These are phyloP conservation scores for Trematosphaeria pertusa DNA, from an alignment of 2,329 filamentous ascomycete genomes.

Conservation along the genomic window DNA sequence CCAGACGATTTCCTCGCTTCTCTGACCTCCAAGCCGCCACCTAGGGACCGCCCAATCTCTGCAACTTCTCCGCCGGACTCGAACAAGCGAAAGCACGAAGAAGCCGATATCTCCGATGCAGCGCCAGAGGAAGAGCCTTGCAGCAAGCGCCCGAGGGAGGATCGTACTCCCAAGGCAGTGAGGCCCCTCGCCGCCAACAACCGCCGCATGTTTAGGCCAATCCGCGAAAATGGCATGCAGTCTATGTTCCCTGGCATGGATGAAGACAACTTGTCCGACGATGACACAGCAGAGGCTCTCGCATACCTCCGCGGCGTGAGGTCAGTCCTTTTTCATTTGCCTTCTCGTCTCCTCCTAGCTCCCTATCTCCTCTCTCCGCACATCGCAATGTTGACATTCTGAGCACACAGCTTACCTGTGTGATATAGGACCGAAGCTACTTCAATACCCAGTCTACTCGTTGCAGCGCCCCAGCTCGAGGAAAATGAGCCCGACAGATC, in stretches of 20 bases:
- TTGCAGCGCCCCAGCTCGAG: conserved; percentile 51
- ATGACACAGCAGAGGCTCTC: conserved; percentile 37
- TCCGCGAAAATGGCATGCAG: conserved; percentile 34
- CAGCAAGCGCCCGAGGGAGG: conserved; percentile 25
- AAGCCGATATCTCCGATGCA: conserved; percentile 7
- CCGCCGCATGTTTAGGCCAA: conserved; percentile 12
- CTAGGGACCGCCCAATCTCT: conserved; percentile 6
- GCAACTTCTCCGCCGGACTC: conserved; percentile 5
- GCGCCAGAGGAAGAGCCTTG: conserved; percentile 2
- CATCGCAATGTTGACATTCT: conserved; percentile 16
- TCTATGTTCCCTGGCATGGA: conserved; percentile 38
- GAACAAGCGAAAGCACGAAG: conserved; percentile 33
- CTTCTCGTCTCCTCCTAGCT: too few relatives aligned
- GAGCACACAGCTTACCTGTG: conserved; percentile 23
- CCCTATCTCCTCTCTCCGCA: neutral
- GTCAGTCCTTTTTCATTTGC: too few relatives aligned
- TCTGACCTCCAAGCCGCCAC: conserved; percentile 15
- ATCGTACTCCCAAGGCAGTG: conserved; percentile 3
- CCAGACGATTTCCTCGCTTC: conserved; percentile 36
- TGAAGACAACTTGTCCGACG: conserved; percentile 37
- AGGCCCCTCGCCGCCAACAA: conserved; percentile 3
- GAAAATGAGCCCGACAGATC: conserved; percentile 32
- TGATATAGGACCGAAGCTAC: conserved; percentile 76
- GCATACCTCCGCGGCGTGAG: conserved; percentile 45
- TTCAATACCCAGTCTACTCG: conserved; percentile 73